Percentiles rank a stretch among this genome's conserved stretches.
These are phyloP conservation scores for Suillus clintonianus DNA, from an alignment of 768 basidiomycete genomes.

Conservation along the genomic window DNA sequence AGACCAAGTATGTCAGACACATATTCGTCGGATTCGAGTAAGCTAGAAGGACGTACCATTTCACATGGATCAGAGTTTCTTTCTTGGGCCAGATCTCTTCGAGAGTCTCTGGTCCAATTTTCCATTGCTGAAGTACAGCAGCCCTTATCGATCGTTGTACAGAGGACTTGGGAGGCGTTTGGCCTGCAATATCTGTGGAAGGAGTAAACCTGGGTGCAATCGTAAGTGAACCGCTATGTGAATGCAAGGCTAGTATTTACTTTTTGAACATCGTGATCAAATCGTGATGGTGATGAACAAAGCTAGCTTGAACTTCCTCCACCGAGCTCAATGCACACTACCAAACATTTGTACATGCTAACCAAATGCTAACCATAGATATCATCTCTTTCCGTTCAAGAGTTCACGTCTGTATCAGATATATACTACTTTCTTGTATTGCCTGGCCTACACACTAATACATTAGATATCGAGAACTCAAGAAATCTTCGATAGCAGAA, in stretches of 20 bases:
- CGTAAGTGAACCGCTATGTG: constrained; percentile 13
- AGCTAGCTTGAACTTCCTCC: neutral
- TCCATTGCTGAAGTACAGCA: constrained; percentile 80
- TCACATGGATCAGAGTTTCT: constrained; percentile 88
- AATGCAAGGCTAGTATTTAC: constrained; percentile 35
- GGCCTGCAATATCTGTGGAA: constrained; percentile 81
- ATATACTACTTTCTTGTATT: constrained; percentile 21
- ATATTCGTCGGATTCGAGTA: neutral
- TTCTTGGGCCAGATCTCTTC: constrained; percentile 99
- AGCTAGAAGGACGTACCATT: constrained; percentile 57
- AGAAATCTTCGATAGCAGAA: constrained; percentile 31
- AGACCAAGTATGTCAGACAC: constrained; percentile 17
- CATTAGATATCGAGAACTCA: constrained; percentile 37
- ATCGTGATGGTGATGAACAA: constrained; percentile 20
- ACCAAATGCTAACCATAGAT: neutral
- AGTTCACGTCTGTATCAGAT: neutral
- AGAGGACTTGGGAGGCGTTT: constrained; percentile 91
- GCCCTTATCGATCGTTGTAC: constrained; percentile 88
- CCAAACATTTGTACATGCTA: neutral
- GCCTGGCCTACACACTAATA: constrained; percentile 37
- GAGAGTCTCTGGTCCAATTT: constrained; percentile 74
- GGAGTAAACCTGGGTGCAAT: constrained; percentile 57
- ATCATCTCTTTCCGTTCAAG: neutral
- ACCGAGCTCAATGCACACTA: constrained; percentile 7
- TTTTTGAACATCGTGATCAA: constrained; percentile 69